These are phyloP conservation scores for Russula griseocarnosa DNA, from an alignment of 768 basidiomycete genomes.

Conservation along the genomic window DNA sequence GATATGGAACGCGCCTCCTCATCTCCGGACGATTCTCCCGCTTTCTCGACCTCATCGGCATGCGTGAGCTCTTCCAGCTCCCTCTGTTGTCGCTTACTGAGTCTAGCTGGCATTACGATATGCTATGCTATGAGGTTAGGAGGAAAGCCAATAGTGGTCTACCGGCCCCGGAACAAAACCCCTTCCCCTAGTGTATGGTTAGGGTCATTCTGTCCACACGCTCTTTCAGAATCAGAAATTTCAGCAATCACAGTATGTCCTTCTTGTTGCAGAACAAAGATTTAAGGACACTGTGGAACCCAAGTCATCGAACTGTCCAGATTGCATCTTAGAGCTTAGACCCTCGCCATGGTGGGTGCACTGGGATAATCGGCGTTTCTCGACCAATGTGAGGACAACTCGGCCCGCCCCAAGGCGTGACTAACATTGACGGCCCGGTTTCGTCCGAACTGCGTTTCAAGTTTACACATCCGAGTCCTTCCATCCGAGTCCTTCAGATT, in stretches of 20 bases:
- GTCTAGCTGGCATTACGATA: constrained; percentile 57
- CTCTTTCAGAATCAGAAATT: too few relatives aligned
- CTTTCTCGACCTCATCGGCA: constrained; percentile 41
- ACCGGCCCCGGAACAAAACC: too few relatives aligned
- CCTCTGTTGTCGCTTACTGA: constrained; percentile 83
- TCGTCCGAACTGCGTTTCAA: too few relatives aligned
- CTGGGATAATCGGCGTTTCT: constrained; percentile 14
- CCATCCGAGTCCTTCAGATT: too few relatives aligned
- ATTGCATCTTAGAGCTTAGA: constrained; percentile 6
- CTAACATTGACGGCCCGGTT: too few relatives aligned
- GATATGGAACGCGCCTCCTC: constrained; percentile 26
- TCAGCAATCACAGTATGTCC: too few relatives aligned
- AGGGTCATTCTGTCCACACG: background rate
- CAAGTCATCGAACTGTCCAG: constrained; percentile 12
- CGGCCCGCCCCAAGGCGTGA: too few relatives aligned
- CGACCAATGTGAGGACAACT: too few relatives aligned
- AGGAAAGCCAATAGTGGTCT: background rate
- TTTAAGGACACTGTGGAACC: background rate
- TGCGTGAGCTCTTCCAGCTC: constrained; percentile 76
- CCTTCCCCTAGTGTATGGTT: background rate
- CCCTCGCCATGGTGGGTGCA: constrained; percentile 5
- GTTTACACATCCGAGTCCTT: too few relatives aligned
- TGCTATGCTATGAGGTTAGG: background rate
- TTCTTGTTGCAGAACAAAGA: constrained; percentile 26
- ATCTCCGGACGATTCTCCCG: constrained; percentile 32